Evolutionary conservation across 2,329 filamentous ascomycete genomes (phyloP).

Genomic region (Claviceps spartinae): DNA sequence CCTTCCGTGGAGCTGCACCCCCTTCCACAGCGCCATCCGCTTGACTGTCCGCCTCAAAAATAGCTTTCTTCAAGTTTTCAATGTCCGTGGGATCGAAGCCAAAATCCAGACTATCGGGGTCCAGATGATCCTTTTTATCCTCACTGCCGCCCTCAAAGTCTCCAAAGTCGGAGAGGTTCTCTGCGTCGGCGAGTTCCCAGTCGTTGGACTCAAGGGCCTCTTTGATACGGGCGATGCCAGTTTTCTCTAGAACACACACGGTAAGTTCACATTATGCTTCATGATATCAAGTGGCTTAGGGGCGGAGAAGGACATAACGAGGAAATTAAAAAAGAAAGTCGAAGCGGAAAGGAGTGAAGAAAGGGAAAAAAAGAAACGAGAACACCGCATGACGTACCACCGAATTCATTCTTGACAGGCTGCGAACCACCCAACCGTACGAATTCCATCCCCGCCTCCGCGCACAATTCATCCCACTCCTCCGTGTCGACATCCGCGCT

Average conservation of each 20-base stretch:
- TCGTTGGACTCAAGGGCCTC: slow-evolving; percentile 55
- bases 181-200: slow-evolving; percentile 32
- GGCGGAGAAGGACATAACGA: neutral
- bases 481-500: slow-evolving; percentile 33
- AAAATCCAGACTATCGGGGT: slow-evolving; percentile 37
- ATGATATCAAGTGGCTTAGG: too few species aligned
- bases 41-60: slow-evolving; percentile 29
- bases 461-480: slow-evolving; percentile 48
- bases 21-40: slow-evolving; percentile 4
- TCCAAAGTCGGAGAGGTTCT: slow-evolving; percentile 15
- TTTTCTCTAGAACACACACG: slow-evolving; percentile 31
- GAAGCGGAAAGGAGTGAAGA: neutral
- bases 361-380: neutral
- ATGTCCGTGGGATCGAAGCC: slow-evolving; percentile 40
- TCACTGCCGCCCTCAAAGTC: slow-evolving; percentile 19
- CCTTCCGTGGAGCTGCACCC: neutral
- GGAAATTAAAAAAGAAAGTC: neutral
- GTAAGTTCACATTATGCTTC: too few species aligned
- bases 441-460: slow-evolving; percentile 47
- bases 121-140: slow-evolving; percentile 19
- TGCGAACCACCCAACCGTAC: slow-evolving; percentile 35
- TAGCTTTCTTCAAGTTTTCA: slow-evolving; percentile 36
- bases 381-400: slow-evolving; percentile 27
- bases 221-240: slow-evolving; percentile 41
- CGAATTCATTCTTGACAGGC: slow-evolving; percentile 40